Evolutionary conservation across 1,139 yeast genomes (phyloP), one percentile per base, ranked within the genome.

Genomic region (Protomyces lactucae-debilis): DNA sequence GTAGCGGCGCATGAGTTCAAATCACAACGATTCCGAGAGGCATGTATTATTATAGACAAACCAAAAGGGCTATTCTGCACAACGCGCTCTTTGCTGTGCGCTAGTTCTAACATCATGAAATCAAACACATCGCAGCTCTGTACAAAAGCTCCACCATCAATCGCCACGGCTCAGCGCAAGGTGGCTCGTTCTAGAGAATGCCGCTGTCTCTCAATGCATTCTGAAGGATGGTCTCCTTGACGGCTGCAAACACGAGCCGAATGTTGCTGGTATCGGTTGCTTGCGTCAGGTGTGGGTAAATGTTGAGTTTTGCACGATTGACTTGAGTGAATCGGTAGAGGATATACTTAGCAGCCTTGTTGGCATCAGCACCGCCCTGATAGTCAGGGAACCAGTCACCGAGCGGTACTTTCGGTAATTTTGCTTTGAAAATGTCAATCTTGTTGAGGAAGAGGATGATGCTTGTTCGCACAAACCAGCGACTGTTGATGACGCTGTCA

Each of bases 251-350:
- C 32, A 35, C 67, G 25, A 65, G 57, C 46, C 64, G 53, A 18
- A 68, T 66, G 56, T 70, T 70, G 64, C 83, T 80, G 0, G 96
- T 85, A 74, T 95, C 99, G 0, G 99, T 93, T 1, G 99, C 99
- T 77, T 97, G 90, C 0, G 99, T 95, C 69, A 92, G 78, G 76
- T 91, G 97, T 28, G 90, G 87, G 74, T 95, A 95, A 37, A 92
- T 83, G 8, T 64, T 64, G 56, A 91, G 93, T 72, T 87, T 86
- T 12, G 70, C 66, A 61, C 83, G 81, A 1, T 87, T 80, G 66
- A 66, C 67, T 65, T 83, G 79, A 66, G 86, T 73, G 69, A 88
- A 86, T 60, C 83, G 77, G 52, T 79, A 79, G 70, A 88, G 93
- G 74, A 88, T 87, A 71, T 83, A 88, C 69, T 81, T 80, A 23